Base-by-base conservation (phyloP, 2,329 filamentous ascomycete species). In the Microdochium bolleyi region DNA sequence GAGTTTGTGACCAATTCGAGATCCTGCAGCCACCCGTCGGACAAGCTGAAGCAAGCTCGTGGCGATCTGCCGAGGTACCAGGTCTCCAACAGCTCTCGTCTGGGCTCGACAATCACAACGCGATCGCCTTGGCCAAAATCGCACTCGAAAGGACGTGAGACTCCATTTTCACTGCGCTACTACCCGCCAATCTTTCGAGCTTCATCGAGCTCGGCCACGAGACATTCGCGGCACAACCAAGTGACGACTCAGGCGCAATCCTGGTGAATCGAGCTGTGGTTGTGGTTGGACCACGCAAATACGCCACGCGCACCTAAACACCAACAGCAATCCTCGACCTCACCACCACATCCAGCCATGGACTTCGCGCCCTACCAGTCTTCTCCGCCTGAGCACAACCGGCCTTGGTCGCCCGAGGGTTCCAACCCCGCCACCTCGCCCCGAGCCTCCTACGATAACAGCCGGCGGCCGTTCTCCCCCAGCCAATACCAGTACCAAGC, bases 291-390 rank as follows among this genome's bases (percentile, higher is more conserved):
- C 5, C 5, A 19, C n/a, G 10, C 21, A 11, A 46, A 7, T 7
- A 21, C 5, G 7, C 3, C 41, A 19, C 41, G 19, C 41, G 22
- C 41, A 46, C 41, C 7, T 4, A 16, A 16, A 41, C 37, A 41
- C 37, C 4, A 22, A 46, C 3, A 5, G 22, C 16, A 46, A 11
- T 24, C 16, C 41, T 10, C 41, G 41, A 16, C 9, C 8, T 11
- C n/a, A 4, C 41, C 21, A 46, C 13, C 21, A 21, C 21, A 21
- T 24, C 5, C 48, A 16, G 24, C 24, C 48, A 49, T 49, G 88
- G 89, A 96, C 74, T 99, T 97, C 69, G 94, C 94, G 48, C 94
- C 94, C 37, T 99, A 97, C 73, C 94, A 97, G 75, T 92, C 92
- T 70, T 87, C 87, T 49, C 87, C 88, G 16, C 94, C 94, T 10